Evolutionary conservation across 2,329 filamentous ascomycete species (phyloP).

Genomic region (Aureobasidium sp.): DNA sequence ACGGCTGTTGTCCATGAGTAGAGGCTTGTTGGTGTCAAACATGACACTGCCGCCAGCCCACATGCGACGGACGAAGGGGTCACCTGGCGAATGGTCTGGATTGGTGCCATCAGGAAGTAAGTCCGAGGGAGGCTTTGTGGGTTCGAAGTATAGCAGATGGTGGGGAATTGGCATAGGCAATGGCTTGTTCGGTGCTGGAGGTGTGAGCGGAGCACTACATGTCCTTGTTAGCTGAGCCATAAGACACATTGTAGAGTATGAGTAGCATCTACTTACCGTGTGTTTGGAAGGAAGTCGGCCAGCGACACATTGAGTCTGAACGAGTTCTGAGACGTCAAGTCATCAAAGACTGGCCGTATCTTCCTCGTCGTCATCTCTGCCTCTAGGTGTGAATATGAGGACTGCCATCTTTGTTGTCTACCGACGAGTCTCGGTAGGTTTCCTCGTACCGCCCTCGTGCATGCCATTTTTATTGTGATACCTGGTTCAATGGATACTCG

Average conservation of each 20-base stretch:
- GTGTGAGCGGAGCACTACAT: conserved; percentile 30
- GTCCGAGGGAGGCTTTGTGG: conserved; percentile 64
- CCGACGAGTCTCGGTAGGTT: not conserved
- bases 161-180: conserved; percentile 69
- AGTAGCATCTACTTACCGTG: conserved; percentile 23
- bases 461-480: not conserved
- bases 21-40: conserved; percentile 49
- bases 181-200: conserved; percentile 34
- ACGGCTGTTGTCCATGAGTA: conserved; percentile 37
- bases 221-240: not conserved
- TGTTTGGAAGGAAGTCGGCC: conserved; percentile 56
- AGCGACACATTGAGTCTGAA: conserved; percentile 73
- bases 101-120: conserved; percentile 90
- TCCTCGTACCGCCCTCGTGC: not conserved
- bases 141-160: conserved; percentile 90
- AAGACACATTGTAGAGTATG: not conserved
- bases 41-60: conserved; percentile 86
- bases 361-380: conserved; percentile 53
- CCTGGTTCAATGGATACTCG: not conserved
- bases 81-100: conserved; percentile 76
- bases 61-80: conserved; percentile 78
- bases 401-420: conserved; percentile 29
- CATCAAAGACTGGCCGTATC: conserved; percentile 58
- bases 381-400: conserved; percentile 44
- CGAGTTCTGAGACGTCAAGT: conserved; percentile 67